Evolutionary conservation across 2,329 filamentous ascomycete genomes (phyloP), one percentile per base, ranked within the genome.

Genomic region (Epichloe sibirici): DNA sequence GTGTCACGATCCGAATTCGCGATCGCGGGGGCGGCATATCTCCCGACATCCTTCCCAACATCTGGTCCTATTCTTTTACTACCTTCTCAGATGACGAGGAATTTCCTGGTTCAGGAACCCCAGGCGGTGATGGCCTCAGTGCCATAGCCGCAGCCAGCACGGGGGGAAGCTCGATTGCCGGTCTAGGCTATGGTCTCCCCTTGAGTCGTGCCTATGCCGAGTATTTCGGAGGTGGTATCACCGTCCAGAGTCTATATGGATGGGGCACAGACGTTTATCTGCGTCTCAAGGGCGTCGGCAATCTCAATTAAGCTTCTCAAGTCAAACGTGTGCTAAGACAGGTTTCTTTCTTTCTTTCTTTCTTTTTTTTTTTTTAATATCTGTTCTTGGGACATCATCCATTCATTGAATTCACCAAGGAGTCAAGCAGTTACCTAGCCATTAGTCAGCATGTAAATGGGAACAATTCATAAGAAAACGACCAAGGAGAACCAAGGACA

Each of bases 41-140:
- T 1, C 88, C 90, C 0, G 87, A 90, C 15, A 84, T 93, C 31
- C 72, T 93, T 37, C 83, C 85, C 4, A 85, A 91, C 59, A 90
- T 98, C 54, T 98, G 93, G 90, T 90, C 90, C 6, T 98, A 97
- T 67, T 93, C 88, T 57, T 98, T 96, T 66, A 96, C 91, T 21
- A 98, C 93, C 0, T 97, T 97, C 68, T 85, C 81, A 53, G 88
- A 79, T 56, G 74, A 79, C 53, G 64, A 71, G 43, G 71, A 72
- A 4, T 58, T 71, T 46, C 66, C 69, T 34, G 69, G 67, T 21
- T 67, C 71, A 8, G 66, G 69, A 38, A 65, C 68, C 44, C 66
- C 66, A 35, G 68, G 71, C 34, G 87, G 85, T 34, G 69, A 71
- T 34, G 87, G 86, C 0, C 70, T 96, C 56, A 86, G 84, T 61